Evolutionary conservation across 805 yeast genomes (phyloP).

Genomic region (Metschnikowia vanudenii): DNA sequence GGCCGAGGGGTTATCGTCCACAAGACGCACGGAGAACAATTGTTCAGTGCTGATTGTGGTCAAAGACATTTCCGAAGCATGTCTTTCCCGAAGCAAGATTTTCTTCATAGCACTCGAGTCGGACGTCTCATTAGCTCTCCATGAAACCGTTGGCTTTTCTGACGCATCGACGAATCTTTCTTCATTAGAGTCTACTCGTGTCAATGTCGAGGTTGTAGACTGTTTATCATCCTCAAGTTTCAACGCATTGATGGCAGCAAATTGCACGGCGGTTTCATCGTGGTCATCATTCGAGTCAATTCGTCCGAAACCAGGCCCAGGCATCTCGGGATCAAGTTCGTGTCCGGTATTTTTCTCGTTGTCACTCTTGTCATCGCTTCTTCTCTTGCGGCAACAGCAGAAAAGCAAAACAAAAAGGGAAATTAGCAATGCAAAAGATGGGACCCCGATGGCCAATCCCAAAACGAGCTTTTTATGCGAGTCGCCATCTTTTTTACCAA

Average conservation of each 20-base stretch:
- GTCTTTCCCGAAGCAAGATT: constrained; percentile 15
- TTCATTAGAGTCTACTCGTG: constrained; percentile 46
- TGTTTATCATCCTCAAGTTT: constrained; percentile 42
- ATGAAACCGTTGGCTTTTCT: constrained; percentile 41
- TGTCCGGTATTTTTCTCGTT: background rate
- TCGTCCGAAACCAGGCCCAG: constrained; percentile 38
- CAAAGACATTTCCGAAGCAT: constrained; percentile 58
- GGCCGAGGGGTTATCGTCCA: constrained; percentile 48
- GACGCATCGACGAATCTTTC: constrained; percentile 33
- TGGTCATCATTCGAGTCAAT: constrained; percentile 27
- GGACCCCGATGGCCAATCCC: constrained; percentile 87
- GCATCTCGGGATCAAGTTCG: constrained; percentile 20
- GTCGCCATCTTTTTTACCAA: constrained; percentile 20
- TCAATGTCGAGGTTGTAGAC: constrained; percentile 49
- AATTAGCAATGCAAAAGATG: constrained; percentile 51
- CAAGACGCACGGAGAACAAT: constrained; percentile 73
- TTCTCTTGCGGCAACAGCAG: constrained; percentile 48
- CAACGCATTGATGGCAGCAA: constrained; percentile 51
- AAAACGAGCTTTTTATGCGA: constrained; percentile 68
- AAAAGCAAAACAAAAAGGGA: constrained; percentile 50
- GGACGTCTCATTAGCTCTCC: constrained; percentile 41
- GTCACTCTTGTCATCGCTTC: constrained; percentile 15
- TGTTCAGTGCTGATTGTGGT: constrained; percentile 87
- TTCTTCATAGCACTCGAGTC: constrained; percentile 25
- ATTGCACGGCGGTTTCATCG: constrained; percentile 33